phyloP scores from a whole-genome alignment of 23 red algal species.

The Chondrus crispus region DNA sequence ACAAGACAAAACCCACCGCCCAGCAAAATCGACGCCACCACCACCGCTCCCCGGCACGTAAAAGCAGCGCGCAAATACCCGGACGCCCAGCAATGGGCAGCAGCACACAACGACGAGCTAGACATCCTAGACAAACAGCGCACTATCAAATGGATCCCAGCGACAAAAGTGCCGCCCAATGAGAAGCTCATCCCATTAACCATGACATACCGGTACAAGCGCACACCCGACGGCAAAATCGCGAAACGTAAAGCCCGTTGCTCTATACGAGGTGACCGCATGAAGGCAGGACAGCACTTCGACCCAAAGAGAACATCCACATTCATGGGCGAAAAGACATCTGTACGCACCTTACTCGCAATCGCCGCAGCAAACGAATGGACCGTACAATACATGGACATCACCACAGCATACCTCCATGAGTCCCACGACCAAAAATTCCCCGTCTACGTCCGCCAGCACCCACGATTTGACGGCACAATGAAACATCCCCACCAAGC shows the following conservation, averaged over 20 bases:
- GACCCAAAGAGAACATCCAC: neutral
- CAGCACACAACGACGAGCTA: neutral
- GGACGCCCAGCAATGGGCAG: neutral
- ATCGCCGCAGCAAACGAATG: neutral
- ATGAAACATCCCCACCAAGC: neutral
- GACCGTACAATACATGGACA: neutral
- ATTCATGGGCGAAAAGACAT: neutral
- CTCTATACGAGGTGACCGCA: neutral
- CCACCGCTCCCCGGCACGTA: neutral
- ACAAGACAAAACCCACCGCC: no score
- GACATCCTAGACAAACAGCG: constrained; percentile 4
- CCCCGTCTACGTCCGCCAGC: neutral
- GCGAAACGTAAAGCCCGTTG: neutral
- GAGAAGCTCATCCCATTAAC: neutral
- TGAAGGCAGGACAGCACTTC: neutral
- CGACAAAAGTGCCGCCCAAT: no score
- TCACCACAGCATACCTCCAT: neutral
- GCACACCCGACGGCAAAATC: neutral
- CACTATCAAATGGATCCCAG: neutral
- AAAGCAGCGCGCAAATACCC: neutral
- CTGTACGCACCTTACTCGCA: neutral
- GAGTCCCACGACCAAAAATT: neutral
- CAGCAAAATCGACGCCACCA: neutral
- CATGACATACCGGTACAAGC: neutral
- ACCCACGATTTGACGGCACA: neutral